Conservation (phyloP, 2,329 filamentous ascomycete species). For the Fusarium agapanthi region DNA sequence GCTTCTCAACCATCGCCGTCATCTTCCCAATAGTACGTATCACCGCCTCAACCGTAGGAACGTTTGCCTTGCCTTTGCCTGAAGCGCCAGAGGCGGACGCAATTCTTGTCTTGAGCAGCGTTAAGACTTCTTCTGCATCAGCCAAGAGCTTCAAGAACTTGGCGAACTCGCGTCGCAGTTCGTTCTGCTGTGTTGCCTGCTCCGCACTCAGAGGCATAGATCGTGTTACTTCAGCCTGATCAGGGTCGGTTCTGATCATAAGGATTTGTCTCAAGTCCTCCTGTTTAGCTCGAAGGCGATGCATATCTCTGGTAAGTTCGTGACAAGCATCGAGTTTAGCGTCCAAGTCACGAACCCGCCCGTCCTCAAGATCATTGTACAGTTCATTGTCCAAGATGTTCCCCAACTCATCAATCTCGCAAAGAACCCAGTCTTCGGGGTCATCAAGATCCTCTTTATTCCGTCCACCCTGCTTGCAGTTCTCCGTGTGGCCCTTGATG, state of each 20-base stretch:
- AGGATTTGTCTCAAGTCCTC: slow-evolving; percentile 83
- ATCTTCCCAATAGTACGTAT: slow-evolving; percentile 92
- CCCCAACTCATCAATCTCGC: slow-evolving; percentile 76
- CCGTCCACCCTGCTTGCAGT: slow-evolving; percentile 62
- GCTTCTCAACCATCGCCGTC: slow-evolving; percentile 91
- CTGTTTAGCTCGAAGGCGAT: slow-evolving; percentile 77
- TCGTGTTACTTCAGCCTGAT: slow-evolving; percentile 69
- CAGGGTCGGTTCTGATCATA: slow-evolving; percentile 72
- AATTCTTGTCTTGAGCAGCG: slow-evolving; percentile 81
- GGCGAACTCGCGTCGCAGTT: slow-evolving; percentile 79
- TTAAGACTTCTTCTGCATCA: slow-evolving; percentile 82
- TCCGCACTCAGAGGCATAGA: slow-evolving; percentile 84
- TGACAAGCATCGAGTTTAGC: slow-evolving; percentile 74
- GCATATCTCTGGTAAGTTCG: slow-evolving; percentile 74
- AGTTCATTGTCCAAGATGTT: slow-evolving; percentile 72
- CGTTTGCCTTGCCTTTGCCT: slow-evolving; percentile 57
- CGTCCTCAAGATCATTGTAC: slow-evolving; percentile 69
- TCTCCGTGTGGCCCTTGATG: slow-evolving; percentile 72
- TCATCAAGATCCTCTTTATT: slow-evolving; percentile 74
- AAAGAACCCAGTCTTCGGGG: slow-evolving; percentile 75
- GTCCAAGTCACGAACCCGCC: slow-evolving; percentile 73
- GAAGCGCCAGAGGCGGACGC: slow-evolving; percentile 63
- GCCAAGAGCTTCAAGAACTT: slow-evolving; percentile 77
- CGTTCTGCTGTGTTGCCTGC: slow-evolving; percentile 83
- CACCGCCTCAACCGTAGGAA: slow-evolving; percentile 90